Evolutionary conservation across 176 grass and related monocot species (phyloP).

Genomic region (Avena sativa): DNA sequence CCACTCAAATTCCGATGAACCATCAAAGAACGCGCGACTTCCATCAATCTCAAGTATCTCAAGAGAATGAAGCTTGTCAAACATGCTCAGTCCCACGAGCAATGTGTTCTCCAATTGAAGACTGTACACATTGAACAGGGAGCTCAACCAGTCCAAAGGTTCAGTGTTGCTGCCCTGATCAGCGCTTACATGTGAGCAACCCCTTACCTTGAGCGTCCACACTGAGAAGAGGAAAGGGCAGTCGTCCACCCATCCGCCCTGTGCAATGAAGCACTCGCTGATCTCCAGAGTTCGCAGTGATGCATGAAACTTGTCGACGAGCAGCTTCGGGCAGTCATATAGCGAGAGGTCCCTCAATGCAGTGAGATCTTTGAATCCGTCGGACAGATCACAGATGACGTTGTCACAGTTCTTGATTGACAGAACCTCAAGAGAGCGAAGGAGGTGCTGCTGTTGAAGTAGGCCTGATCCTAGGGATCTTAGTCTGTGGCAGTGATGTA

Average conservation of each 20-base stretch:
- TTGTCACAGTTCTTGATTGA: constrained; percentile 41
- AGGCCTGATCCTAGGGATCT: constrained; percentile 44
- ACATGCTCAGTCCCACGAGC: constrained; percentile 43
- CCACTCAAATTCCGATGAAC: constrained; percentile 18
- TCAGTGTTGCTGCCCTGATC: constrained; percentile 1
- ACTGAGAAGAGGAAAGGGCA: constrained; percentile 49
- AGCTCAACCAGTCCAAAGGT: constrained; percentile 43
- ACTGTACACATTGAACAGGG: constrained; percentile 34
- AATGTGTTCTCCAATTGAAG: constrained; percentile 45
- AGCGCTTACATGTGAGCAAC: constrained; percentile 37
- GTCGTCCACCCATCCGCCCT: constrained; percentile 43
- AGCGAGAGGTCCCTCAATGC: constrained; percentile 43
- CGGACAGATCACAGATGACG: constrained; percentile 22
- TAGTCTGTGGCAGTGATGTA: constrained; percentile 37
- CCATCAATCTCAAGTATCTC: constrained; percentile 47
- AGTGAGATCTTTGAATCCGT: constrained; percentile 50
- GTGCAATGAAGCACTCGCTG: constrained; percentile 52
- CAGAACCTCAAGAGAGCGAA: constrained; percentile 40
- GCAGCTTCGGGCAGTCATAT: constrained; percentile 49
- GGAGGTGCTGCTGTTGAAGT: constrained; percentile 51
- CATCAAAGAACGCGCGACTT: constrained; percentile 31
- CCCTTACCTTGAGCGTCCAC: constrained; percentile 45
- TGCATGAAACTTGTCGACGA: constrained; percentile 44
- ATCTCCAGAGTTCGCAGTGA: constrained; percentile 46
- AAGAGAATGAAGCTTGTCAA: constrained; percentile 48